Evolutionary conservation across 371 early-diverging fungal genomes (phyloP).

Genomic region (Amoeboaphelidium protococcarum): DNA sequence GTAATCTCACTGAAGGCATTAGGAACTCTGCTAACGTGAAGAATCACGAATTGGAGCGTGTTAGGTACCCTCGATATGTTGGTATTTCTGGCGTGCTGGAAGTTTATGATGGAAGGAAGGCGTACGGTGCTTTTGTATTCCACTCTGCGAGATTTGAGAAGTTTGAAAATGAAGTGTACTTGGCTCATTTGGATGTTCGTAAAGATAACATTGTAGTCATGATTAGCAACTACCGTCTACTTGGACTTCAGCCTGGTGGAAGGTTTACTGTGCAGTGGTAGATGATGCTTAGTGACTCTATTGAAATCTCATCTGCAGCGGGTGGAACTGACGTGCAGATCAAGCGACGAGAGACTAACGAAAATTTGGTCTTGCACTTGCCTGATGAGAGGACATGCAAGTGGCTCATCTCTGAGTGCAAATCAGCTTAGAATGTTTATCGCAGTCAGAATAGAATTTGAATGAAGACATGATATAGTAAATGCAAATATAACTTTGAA

Average conservation of each 20-base stretch:
- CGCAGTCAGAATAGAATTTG: too few species aligned
- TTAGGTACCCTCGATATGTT: conserved; percentile 63
- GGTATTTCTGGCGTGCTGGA: conserved; percentile 50
- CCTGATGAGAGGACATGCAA: too few species aligned
- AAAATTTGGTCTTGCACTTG: too few species aligned
- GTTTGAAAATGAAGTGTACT: background rate
- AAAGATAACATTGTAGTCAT: background rate
- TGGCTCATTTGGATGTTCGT: background rate
- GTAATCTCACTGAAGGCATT: conserved; percentile 78
- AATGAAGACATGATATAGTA: too few species aligned
- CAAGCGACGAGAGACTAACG: too few species aligned
- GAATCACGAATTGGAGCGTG: conserved; percentile 40
- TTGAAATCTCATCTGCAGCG: too few species aligned
- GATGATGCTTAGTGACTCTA: too few species aligned
- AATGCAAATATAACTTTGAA: too few species aligned
- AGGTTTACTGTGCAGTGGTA: background rate
- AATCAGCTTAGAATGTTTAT: too few species aligned
- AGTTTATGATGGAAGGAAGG: background rate
- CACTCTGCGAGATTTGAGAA: background rate
- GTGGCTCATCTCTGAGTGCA: too few species aligned
- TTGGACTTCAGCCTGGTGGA: background rate
- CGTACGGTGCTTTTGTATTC: background rate
- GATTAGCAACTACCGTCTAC: background rate
- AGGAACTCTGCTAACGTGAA: conserved; percentile 84
- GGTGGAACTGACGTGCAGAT: too few species aligned